Conservation (phyloP, 768 basidiomycete genomes). For the Sistotremastrum niveocremeum region DNA sequence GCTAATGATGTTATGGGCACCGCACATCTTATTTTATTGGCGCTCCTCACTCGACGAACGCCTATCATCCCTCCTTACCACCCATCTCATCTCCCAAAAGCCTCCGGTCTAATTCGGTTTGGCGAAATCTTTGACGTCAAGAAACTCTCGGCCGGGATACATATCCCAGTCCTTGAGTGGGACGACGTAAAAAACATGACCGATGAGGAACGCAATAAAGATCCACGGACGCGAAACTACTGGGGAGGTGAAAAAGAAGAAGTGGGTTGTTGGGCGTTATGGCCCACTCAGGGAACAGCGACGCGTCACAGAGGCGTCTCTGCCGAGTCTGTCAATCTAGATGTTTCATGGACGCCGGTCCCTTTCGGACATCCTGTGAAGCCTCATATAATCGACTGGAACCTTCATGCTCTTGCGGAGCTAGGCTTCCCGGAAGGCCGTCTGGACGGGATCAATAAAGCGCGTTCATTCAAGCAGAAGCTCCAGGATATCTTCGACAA, state of each 20-base stretch:
- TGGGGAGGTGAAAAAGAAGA: constrained; percentile 12
- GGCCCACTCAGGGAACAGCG: constrained; percentile 20
- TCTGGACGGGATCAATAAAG: too few relatives aligned
- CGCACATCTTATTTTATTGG: constrained; percentile 29
- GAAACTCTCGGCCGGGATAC: constrained; percentile 20
- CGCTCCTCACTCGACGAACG: constrained; percentile 23
- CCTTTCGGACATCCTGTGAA: constrained; percentile 20
- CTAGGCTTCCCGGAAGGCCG: not conserved
- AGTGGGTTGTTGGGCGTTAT: constrained; percentile 30
- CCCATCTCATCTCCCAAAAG: constrained; percentile 25
- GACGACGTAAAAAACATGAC: constrained; percentile 25
- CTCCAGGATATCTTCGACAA: constrained; percentile 19
- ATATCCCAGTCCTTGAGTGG: constrained; percentile 28
- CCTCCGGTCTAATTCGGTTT: constrained; percentile 20
- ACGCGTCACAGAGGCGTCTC: constrained; percentile 14
- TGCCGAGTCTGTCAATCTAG: constrained; percentile 15
- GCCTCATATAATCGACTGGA: constrained; percentile 14
- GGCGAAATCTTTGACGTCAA: constrained; percentile 29
- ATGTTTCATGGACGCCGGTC: constrained; percentile 7
- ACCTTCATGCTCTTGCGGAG: not conserved
- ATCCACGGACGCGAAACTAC: too few relatives aligned
- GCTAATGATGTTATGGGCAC: constrained; percentile 74
- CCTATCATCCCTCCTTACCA: constrained; percentile 28
- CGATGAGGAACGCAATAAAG: constrained; percentile 8
- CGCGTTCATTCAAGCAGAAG: constrained; percentile 13